phyloP scores from a whole-genome alignment of 2,329 filamentous ascomycete genomes.

The Cryphonectria radicalis region DNA sequence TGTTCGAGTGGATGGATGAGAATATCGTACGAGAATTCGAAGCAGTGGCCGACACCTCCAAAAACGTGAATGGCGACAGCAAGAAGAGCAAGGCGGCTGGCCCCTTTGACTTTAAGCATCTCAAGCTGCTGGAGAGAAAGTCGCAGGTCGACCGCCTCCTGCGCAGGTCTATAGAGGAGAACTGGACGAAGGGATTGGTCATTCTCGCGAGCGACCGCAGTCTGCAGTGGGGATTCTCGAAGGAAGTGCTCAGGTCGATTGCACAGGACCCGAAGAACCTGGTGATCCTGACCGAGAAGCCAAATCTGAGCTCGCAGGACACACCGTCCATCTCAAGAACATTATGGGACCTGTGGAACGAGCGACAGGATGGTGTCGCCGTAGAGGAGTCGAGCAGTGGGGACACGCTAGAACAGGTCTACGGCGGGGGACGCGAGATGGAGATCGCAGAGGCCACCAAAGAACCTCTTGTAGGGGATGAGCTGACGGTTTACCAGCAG shows the following conservation, averaged over 20 bases:
- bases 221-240: conserved; percentile 94
- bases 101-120: conserved; percentile 87
- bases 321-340: conserved; percentile 69
- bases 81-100: conserved; percentile 61
- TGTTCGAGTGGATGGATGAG: conserved; percentile 99
- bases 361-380: conserved; percentile 66
- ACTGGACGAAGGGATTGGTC: conserved; percentile 63
- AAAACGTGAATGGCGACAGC: conserved; percentile 50
- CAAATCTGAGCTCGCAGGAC: conserved; percentile 49
- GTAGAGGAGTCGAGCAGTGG: conserved; percentile 58
- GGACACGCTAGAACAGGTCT: conserved; percentile 68
- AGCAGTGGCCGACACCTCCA: conserved; percentile 60
- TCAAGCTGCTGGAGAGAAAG: conserved; percentile 81
- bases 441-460: conserved; percentile 64
- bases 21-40: conserved; percentile 92
- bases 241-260: conserved; percentile 74
- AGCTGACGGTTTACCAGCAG: conserved; percentile 84
- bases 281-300: conserved; percentile 82
- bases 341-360: conserved; percentile 81
- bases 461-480: conserved; percentile 72
- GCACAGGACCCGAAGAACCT: conserved; percentile 80
- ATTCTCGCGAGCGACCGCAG: conserved; percentile 91
- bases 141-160: conserved; percentile 76
- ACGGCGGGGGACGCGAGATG: conserved; percentile 66
- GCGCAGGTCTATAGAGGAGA: conserved; percentile 49